Percentiles rank a stretch among this genome's conserved stretches.
Evolutionary conservation across 2,329 filamentous ascomycete genomes (phyloP).

Genomic region (Monosporascus sp.): DNA sequence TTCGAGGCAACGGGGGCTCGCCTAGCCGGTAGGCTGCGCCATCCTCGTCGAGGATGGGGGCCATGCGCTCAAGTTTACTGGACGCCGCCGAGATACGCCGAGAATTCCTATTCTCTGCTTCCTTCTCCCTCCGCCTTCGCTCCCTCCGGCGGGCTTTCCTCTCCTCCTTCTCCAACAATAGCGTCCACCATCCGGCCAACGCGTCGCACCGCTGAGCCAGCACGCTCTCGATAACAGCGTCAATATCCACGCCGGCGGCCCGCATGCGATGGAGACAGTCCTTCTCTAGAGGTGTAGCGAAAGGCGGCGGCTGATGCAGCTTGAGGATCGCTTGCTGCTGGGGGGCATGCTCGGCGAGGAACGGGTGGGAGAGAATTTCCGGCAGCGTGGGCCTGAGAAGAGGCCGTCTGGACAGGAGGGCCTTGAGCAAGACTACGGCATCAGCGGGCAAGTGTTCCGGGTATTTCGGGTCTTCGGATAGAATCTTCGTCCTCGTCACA

Average conservation of each 20-base stretch:
- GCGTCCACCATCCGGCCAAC: slow-evolving; percentile 91
- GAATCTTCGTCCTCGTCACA: slow-evolving; percentile 76
- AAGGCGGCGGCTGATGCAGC: slow-evolving; percentile 72
- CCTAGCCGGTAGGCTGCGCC: slow-evolving; percentile 44
- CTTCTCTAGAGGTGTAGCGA: slow-evolving; percentile 81
- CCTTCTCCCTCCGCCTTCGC: slow-evolving; percentile 76
- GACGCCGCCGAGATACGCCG: slow-evolving; percentile 84
- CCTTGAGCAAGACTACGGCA: slow-evolving; percentile 69
- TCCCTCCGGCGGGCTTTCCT: slow-evolving; percentile 78
- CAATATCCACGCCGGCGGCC: slow-evolving; percentile 87
- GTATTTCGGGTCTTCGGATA: slow-evolving; percentile 80
- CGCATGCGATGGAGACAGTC: slow-evolving; percentile 90
- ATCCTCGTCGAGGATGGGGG: slow-evolving; percentile 70
- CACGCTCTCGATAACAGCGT: slow-evolving; percentile 91
- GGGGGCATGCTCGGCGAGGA: slow-evolving; percentile 79
- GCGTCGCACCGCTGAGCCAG: slow-evolving; percentile 83
- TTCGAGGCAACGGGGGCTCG: slow-evolving; percentile 52
- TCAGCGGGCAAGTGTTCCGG: slow-evolving; percentile 74
- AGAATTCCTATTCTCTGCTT: slow-evolving; percentile 73
- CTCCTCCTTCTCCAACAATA: slow-evolving; percentile 90
- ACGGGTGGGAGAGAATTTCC: slow-evolving; percentile 83
- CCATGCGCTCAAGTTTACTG: slow-evolving; percentile 75
- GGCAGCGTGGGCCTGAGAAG: slow-evolving; percentile 74
- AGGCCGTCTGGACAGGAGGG: slow-evolving; percentile 85
- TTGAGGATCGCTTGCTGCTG: slow-evolving; percentile 87